A percentile compares a stretch with the other conserved stretches of the same genome.
Conservation (phyloP, 1,284 basidiomycete species). For the Ganoderma multipileum region DNA sequence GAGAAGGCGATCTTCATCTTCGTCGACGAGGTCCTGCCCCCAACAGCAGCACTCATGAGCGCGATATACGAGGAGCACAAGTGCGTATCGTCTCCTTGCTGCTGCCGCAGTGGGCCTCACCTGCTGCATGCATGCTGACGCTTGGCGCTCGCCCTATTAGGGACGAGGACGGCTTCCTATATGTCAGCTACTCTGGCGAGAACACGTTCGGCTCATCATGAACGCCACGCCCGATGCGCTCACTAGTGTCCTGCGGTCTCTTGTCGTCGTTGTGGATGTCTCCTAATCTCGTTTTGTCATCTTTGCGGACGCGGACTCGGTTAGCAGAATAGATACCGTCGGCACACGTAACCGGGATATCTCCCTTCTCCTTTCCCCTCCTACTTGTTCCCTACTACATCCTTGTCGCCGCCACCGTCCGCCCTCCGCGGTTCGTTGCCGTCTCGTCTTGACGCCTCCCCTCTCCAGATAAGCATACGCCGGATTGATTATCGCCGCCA, state of each 20-base stretch:
- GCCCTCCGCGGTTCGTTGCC: slow-evolving; percentile 9
- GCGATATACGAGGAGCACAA: slow-evolving; percentile 99
- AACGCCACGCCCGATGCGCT: slow-evolving; percentile 33
- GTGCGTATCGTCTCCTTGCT: slow-evolving; percentile 55
- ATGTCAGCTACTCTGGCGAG: slow-evolving; percentile 96
- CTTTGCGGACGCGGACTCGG: slow-evolving; percentile 27
- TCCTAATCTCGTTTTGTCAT: slow-evolving; percentile 13
- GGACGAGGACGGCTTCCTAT: slow-evolving; percentile 96
- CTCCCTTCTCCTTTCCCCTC: slow-evolving; percentile 6
- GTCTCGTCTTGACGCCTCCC: slow-evolving; percentile 5
- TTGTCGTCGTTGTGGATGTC: slow-evolving; percentile 11
- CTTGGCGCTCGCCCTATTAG: slow-evolving; percentile 48
- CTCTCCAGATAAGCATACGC: slow-evolving; percentile 26
- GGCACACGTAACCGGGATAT: slow-evolving; percentile 24
- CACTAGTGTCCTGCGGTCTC: neutral
- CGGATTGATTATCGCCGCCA: slow-evolving; percentile 28
- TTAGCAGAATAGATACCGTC: slow-evolving; percentile 31
- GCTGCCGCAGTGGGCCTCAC: neutral
- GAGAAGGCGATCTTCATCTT: slow-evolving; percentile 99
- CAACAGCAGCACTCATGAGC: slow-evolving; percentile 98
- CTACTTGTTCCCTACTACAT: neutral
- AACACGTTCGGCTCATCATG: slow-evolving; percentile 82
- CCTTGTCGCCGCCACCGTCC: slow-evolving; percentile 19
- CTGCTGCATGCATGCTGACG: neutral
- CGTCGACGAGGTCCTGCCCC: slow-evolving; percentile 97